Conservation (phyloP, 805 yeast species). For the Lipomyces yamadae region DNA sequence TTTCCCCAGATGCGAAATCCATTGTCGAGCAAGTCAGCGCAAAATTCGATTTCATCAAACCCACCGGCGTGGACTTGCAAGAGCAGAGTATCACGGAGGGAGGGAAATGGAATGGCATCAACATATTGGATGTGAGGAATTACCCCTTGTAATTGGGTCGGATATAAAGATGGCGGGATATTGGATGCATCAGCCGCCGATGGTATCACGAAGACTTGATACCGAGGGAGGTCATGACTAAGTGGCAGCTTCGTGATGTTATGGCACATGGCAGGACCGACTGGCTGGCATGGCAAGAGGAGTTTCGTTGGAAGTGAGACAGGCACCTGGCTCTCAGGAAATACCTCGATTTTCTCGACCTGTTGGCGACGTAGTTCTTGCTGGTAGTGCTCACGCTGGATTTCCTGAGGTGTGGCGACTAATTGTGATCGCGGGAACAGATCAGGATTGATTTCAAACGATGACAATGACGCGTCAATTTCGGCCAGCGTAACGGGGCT, state of each 20-base stretch:
- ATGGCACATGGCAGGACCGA: conserved; percentile 29
- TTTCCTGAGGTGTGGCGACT: conserved; percentile 25
- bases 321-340: not conserved
- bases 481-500: not conserved
- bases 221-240: conserved; percentile 20
- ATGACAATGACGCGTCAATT: not conserved
- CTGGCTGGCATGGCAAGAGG: conserved; percentile 17
- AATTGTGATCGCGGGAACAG: not conserved
- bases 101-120: conserved; percentile 30
- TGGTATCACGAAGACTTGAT: conserved; percentile 21
- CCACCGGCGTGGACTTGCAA: conserved; percentile 19
- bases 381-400: conserved; percentile 20
- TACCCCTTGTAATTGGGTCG: conserved; percentile 26
- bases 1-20: conserved; percentile 33
- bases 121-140: conserved; percentile 32
- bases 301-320: conserved; percentile 11
- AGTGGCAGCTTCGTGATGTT: conserved; percentile 22
- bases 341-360: not conserved
- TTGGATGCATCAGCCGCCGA: not conserved
- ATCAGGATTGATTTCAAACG: not conserved
- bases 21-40: conserved; percentile 27
- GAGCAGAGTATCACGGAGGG: conserved; percentile 26
- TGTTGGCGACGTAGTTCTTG: conserved; percentile 1
- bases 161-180: conserved; percentile 25
- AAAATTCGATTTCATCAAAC: conserved; percentile 30